Evolutionary conservation across 179 eudicot species (phyloP), one percentile per base, ranked within the genome.

Genomic region (Gypsophila paniculata): DNA sequence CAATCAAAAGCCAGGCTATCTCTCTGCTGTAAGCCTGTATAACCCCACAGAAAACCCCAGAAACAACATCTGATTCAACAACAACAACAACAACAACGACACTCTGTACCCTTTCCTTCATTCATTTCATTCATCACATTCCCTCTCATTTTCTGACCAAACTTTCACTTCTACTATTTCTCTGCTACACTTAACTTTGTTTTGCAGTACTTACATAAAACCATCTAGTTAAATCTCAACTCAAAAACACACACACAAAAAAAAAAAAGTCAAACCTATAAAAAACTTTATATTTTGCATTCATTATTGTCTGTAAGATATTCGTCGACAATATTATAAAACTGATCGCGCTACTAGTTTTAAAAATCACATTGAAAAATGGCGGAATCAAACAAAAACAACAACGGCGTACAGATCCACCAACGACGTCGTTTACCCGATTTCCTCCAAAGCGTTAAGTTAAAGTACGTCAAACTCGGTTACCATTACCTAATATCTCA

Each of bases 401-500:
- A 18, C 68, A 52, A 12, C 49, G 72, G 25, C 55, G 76, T 80
- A 10, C 74, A 64, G 76, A 74, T 77, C 84, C 87, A 69, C 63
- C 83, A 79, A 14, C 49, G 61, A 29, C 83, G 89, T 36, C 70
- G 84, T 8, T 80, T 89, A 17, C 94, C 94, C 0, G 89, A 87
- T 66, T 89, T 90, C 71, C 90, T 85, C 15, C 84, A 78, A 21
- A 84, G 73, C 65, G 87, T 89, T 1, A 87, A 86, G 44, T 80
- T 89, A 38, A 90, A 86, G 70, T 85, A 90, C 54, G 89, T 90
- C 17, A 90, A 90, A 63, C 71, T 86, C 6, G 96, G 96, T 0
- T 90, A 88, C 68, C 91, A 90, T 39, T 85, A 88, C 79, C 38
- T 88, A 23, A 85, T 88, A 32, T 74, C 91, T 14, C 73, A 90